A percentile compares a stretch with the other conserved stretches of the same genome.
phyloP scores from a whole-genome alignment of 768 basidiomycete species.

The Boletus subcaerulescens region DNA sequence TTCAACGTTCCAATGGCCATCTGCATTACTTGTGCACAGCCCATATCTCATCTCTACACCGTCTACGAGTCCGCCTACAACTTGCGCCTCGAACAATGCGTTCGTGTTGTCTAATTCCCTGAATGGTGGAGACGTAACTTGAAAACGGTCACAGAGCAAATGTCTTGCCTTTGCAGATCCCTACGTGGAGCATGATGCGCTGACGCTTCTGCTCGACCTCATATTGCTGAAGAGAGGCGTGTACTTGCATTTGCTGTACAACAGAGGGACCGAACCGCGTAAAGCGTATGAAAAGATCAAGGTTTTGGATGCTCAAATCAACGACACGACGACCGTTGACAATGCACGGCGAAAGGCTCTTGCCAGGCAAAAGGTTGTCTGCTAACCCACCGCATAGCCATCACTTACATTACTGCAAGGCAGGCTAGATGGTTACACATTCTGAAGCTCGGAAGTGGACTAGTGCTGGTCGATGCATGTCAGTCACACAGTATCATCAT shows the following conservation, averaged over 20 bases:
- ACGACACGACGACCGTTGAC: neutral
- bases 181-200: slow-evolving; percentile 79
- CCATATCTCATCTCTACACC: slow-evolving; percentile 72
- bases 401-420: slow-evolving; percentile 31
- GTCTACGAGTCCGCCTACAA: slow-evolving; percentile 78
- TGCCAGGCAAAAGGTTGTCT: slow-evolving; percentile 27
- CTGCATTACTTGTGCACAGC: slow-evolving; percentile 70
- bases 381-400: neutral
- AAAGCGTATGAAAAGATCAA: slow-evolving; percentile 31
- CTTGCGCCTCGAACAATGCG: slow-evolving; percentile 80
- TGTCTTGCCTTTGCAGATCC: slow-evolving; percentile 77
- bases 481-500: slow-evolving; percentile 25
- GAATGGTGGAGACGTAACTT: neutral
- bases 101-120: slow-evolving; percentile 36
- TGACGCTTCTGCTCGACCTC: slow-evolving; percentile 74
- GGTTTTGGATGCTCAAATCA: neutral
- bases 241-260: slow-evolving; percentile 79
- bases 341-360: slow-evolving; percentile 1
- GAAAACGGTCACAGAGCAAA: slow-evolving; percentile 39
- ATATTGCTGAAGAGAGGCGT: slow-evolving; percentile 81
- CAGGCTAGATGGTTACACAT: slow-evolving; percentile 62
- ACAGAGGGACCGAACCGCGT: slow-evolving; percentile 67
- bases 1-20: slow-evolving; percentile 59
- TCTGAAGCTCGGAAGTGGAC: slow-evolving; percentile 53
- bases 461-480: slow-evolving; percentile 74